Evolutionary conservation across 768 basidiomycete species (phyloP), one percentile per base, ranked within the genome.

Genomic region (Naganishia kalamii): DNA sequence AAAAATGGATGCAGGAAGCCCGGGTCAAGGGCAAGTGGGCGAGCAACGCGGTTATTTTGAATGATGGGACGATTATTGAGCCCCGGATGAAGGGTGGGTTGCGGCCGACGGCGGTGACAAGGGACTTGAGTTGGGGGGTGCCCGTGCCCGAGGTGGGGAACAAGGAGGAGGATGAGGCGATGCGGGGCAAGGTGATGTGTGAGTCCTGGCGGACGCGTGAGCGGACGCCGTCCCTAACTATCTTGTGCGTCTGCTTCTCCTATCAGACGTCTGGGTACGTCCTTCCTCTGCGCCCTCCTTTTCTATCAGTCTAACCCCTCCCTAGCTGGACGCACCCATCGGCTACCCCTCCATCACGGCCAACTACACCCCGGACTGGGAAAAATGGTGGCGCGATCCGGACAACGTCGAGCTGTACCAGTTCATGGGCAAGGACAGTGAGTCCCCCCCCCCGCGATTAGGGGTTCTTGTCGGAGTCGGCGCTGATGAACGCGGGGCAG

Each of bases 351-450:
- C 93, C 78, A 97, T 99, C 68, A 99, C 96, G 1, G 92, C 92
- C 60, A 88, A 87, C 74, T 92, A 93, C 81, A 94, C 90, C 37
- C 81, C 88, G 21, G 88, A 96, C 68, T 99, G 96, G 96, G 86
- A 87, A 78, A 83, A 86, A 77, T 99, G 96, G 96, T 99, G 96
- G 96, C 86, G 88, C 74, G 88, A 93, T 74, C 88, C 88, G 1
- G 82, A 90, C 70, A 83, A 97, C 71, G 92, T 99, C 65, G 83
- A 85, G 70, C 81, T 98, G 57, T 96, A 91, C 80, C 94, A 99
- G 78, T 99, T 99, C 82, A 99, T 99, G 96, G 96, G 96, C 75
- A 99, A 99, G 81, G 94, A 98, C 77, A 97, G 78, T 79, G 52
- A 70, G 76, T 71, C 27, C 7, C 23, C 6, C 13, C 2, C 19